phyloP scores from a whole-genome alignment of 768 basidiomycete species.

The Suillus subalutaceus region DNA sequence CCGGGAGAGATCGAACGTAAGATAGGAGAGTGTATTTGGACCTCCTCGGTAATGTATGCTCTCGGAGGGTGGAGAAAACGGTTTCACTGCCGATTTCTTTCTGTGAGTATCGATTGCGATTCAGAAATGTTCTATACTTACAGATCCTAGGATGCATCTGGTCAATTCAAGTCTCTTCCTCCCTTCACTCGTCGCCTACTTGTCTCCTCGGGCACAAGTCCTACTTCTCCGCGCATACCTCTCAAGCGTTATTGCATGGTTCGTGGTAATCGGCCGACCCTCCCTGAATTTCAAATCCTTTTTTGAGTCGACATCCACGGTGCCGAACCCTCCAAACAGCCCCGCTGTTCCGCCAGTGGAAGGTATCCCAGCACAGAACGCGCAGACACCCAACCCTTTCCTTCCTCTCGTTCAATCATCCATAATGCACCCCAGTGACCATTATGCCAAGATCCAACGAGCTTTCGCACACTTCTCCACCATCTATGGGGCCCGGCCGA shows the following conservation, averaged over 20 bases:
- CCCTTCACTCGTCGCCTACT: conserved; percentile 24
- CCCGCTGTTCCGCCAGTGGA: neutral
- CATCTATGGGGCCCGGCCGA: conserved; percentile 31
- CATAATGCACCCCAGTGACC: conserved; percentile 39
- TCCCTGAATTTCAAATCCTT: conserved; percentile 34
- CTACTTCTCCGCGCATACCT: conserved; percentile 35
- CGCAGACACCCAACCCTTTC: conserved; percentile 41
- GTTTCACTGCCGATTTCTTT: conserved; percentile 51
- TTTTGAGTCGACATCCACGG: conserved; percentile 17
- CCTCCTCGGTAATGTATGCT: conserved; percentile 54
- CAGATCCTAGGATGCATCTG: conserved; percentile 29
- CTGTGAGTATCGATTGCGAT: conserved; percentile 38
- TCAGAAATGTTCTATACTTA: neutral
- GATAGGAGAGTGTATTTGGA: conserved; percentile 65
- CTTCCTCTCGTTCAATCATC: conserved; percentile 42
- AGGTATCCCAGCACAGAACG: conserved; percentile 5
- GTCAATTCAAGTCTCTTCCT: conserved; percentile 36
- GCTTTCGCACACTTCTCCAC: conserved; percentile 36
- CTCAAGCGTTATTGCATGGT: conserved; percentile 25
- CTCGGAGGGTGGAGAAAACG: conserved; percentile 55
- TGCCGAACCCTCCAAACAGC: neutral
- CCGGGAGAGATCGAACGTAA: conserved; percentile 49
- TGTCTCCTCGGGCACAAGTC: conserved; percentile 23
- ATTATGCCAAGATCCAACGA: conserved; percentile 37
- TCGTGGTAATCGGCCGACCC: conserved; percentile 34